phyloP scores from a whole-genome alignment of 768 basidiomycete species.

The Suillus weaverae region DNA sequence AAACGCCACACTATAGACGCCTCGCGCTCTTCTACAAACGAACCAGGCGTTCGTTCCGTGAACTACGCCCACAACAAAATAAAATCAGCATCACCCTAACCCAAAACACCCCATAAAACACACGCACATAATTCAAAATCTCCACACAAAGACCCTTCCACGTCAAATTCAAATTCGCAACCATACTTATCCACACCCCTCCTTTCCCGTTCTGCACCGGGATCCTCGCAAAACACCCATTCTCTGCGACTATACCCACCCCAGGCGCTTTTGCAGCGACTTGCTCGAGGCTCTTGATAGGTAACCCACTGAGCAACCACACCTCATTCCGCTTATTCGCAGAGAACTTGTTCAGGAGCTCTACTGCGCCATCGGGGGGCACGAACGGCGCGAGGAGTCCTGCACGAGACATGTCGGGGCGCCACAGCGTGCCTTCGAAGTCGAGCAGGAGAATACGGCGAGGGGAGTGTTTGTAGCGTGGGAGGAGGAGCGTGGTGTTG shows the following conservation, averaged over 20 bases:
- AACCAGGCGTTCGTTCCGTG: conserved; percentile 83
- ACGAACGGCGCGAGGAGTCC: conserved; percentile 44
- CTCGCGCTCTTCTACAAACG: conserved; percentile 81
- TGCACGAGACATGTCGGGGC: conserved; percentile 50
- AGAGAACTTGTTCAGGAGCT: conserved; percentile 55
- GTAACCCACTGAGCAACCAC: conserved; percentile 79
- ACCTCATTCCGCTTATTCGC: conserved; percentile 73
- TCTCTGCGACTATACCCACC: conserved; percentile 85
- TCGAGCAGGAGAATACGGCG: conserved; percentile 72
- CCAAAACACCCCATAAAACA: not conserved
- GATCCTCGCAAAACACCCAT: conserved; percentile 82
- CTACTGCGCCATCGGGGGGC: conserved; percentile 40
- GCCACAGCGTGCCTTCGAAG: conserved; percentile 81
- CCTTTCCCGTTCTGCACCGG: conserved; percentile 14
- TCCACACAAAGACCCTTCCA: conserved; percentile 84
- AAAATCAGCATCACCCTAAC: not conserved
- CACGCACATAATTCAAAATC: conserved; percentile 78
- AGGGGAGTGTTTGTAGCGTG: conserved; percentile 64
- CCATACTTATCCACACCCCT: conserved; percentile 73
- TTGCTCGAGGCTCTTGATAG: conserved; percentile 61
- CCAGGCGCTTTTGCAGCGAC: conserved; percentile 60
- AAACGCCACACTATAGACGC: conserved; percentile 85
- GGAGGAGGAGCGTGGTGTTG: conserved; percentile 53
- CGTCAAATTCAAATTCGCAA: conserved; percentile 70
- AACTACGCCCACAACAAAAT: conserved; percentile 49